Evolutionary conservation across 345 rosid genomes (phyloP), one percentile per base, ranked within the genome.

Genomic region (Salix udensis): DNA sequence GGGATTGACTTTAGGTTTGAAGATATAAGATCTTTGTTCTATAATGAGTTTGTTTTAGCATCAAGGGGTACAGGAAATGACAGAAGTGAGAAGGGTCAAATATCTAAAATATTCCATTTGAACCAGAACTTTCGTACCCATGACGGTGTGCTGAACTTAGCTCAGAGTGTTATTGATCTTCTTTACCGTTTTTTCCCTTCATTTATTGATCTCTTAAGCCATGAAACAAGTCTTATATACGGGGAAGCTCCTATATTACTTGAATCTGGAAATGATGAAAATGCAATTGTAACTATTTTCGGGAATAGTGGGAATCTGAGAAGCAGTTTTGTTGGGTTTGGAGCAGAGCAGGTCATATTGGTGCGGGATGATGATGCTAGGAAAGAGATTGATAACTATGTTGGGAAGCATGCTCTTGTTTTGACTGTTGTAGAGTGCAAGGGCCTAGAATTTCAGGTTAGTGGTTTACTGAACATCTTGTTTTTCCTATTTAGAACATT

Each of bases 371-470:
- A 86, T 58, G 7, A 15, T 73, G 85, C 76, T 2, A 80, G 77
- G 67, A 75, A 77, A 39, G 86, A 81, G 71, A 74, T 84, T 26
- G 61, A 67, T 15, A 65, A 73, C 30, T 53, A 65, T 52, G 82
- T 86, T n/a, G 85, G 87, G 53, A 86, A 86, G 67, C 86, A 88
- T 60, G 91, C 91, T 44, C 89, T 88, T 73, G 82, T 86, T 31
- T 68, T 86, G 75, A 88, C 86, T 9, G 76, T 84, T 24, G 48
- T 86, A 6, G 89, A 88, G 61, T 79, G 91, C 83, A 88, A 84
- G 80, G 91, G 91, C 65, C 74, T 88, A 30, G 88, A 88, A 77
- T 88, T 88, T 81, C 86, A 84, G 91, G 89, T 86, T 7, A 66
- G 71, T 76, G n/a, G 4, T 72, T 19, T n/a, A 30, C 26, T n/a